Base-by-base conservation (phyloP, 164 flowering plant species). In the Paratinospora sagittata region DNA sequence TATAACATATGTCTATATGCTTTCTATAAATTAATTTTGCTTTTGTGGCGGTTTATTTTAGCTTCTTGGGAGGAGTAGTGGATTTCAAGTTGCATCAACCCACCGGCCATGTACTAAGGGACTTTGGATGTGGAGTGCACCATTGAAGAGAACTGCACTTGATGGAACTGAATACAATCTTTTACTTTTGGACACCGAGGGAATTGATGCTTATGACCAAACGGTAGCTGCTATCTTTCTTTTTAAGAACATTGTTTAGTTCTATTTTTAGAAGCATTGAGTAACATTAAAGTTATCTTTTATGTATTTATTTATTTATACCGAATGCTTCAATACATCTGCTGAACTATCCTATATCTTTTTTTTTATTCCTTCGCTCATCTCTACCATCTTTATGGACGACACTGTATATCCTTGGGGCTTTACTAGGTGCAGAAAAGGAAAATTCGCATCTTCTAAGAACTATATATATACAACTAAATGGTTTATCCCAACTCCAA, bases 151-250 rank as follows among this genome's bases (percentile, higher is more conserved):
- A 76, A 91, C 89, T 71, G 93, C 98, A 72, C 88, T 96, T 73
- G 99, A 96, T 85, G 98, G 98, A 80, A 91, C 97, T 8, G 98
- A 90, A 76, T 96, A 90, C 84, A 90, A 84, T 80, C 97, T 96
- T 21, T 70, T 96, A 72, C 89, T 96, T 13, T 75, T 96, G 76
- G 99, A 96, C 71, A 89, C 91, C 78, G 99, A 96, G 87, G 98
- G 99, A 74, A 93, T 96, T 78, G 98, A 96, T 87, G 99, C 99
- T 13, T 93, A 88, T 77, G 99, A 96, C 81, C 99, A 96, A 82
- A 96, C 98, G 84, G 99, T 96, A 67, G 69, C 47, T 66, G 23
- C 8, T 34, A 36, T 34, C 67, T 65, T 8, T 30, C 34, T 11
- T 16, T 34, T 2, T 65, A 19, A 33, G 23, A 65, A 26, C 13